Conservation (phyloP, 2,329 filamentous ascomycete species). For the Lachnellula arida region DNA sequence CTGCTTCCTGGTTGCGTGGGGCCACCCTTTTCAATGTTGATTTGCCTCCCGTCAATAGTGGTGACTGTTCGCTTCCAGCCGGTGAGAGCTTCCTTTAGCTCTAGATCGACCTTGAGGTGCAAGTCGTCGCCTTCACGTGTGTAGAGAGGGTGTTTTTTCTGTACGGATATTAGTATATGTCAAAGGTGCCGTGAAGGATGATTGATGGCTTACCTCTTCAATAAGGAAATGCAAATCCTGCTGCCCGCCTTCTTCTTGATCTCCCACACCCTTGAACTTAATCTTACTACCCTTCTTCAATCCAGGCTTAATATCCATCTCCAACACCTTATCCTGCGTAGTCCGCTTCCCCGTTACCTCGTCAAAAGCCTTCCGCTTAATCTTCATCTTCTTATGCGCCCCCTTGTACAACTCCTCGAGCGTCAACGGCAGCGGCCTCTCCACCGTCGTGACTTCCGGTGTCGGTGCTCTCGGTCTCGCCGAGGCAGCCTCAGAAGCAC, state of each 20-base stretch:
- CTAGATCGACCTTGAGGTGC: slow-evolving; percentile 70
- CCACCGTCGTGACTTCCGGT: slow-evolving; percentile 85
- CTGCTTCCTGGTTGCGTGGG: slow-evolving; percentile 81
- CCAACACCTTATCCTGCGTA: slow-evolving; percentile 82
- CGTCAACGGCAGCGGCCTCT: slow-evolving; percentile 73
- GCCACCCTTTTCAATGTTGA: slow-evolving; percentile 73
- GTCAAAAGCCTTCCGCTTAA: slow-evolving; percentile 95
- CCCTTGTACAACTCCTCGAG: slow-evolving; percentile 88
- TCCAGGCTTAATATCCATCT: slow-evolving; percentile 92
- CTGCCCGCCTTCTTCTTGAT: slow-evolving; percentile 92
- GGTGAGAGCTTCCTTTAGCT: slow-evolving; percentile 88
- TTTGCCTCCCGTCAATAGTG: slow-evolving; percentile 87
- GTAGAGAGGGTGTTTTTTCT: slow-evolving; percentile 86
- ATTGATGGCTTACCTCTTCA: slow-evolving; percentile 66
- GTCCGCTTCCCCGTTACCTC: slow-evolving; percentile 72
- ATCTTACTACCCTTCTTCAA: slow-evolving; percentile 97
- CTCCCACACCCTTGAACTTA: slow-evolving; percentile 95
- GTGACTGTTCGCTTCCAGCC: slow-evolving; percentile 89
- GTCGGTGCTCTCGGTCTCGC: slow-evolving; percentile 44
- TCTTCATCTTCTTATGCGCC: slow-evolving; percentile 94
- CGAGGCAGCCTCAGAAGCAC: slow-evolving; percentile 36
- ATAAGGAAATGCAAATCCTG: slow-evolving; percentile 96
- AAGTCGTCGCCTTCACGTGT: slow-evolving; percentile 86
- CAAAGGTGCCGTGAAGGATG: neutral
- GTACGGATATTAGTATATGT: slow-evolving; percentile 37